Percentiles rank a stretch among this genome's conserved stretches.
Evolutionary conservation across 2,329 filamentous ascomycete genomes (phyloP).

Genomic region (Fusarium sp.): DNA sequence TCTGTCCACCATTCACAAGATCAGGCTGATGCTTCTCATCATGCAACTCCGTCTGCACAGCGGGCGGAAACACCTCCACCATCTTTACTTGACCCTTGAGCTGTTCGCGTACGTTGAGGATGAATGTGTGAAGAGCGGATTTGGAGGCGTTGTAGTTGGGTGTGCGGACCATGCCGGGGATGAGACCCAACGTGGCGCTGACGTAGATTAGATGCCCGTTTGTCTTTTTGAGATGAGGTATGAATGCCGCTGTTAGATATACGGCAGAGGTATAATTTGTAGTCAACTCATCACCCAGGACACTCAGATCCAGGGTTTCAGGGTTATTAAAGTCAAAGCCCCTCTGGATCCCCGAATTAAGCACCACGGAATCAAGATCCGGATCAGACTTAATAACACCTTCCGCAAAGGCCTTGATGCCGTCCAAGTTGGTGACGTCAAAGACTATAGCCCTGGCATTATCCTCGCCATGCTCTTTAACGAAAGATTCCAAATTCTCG

Average conservation of each 20-base stretch:
- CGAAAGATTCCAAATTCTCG: slow-evolving; percentile 61
- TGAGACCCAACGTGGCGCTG: slow-evolving; percentile 38
- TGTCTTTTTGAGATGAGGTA: slow-evolving; percentile 40
- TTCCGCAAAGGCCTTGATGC: slow-evolving; percentile 44
- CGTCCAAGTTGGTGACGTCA: slow-evolving; percentile 58
- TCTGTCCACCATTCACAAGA: slow-evolving; percentile 41
- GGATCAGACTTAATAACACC: slow-evolving; percentile 26
- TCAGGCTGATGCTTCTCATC: slow-evolving; percentile 44
- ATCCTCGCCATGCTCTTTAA: slow-evolving; percentile 54
- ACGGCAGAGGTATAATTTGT: slow-evolving; percentile 46
- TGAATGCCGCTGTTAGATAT: slow-evolving; percentile 44
- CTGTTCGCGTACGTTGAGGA: slow-evolving; percentile 38
- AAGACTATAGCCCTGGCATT: slow-evolving; percentile 51
- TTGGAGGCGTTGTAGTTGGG: slow-evolving; percentile 48
- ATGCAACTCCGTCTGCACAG: slow-evolving; percentile 46
- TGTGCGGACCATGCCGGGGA: slow-evolving; percentile 39
- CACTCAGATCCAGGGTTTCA: slow-evolving; percentile 44
- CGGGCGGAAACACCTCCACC: slow-evolving; percentile 46
- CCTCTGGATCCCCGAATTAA: slow-evolving; percentile 68
- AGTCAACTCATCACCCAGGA: slow-evolving; percentile 43
- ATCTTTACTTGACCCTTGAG: slow-evolving; percentile 29
- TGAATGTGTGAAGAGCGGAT: slow-evolving; percentile 43
- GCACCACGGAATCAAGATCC: slow-evolving; percentile 59
- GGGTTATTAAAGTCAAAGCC: slow-evolving; percentile 48
- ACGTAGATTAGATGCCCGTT: slow-evolving; percentile 39